Evolutionary conservation across 495 filamentous ascomycete species (phyloP).

Genomic region (Penicillium canariense): DNA sequence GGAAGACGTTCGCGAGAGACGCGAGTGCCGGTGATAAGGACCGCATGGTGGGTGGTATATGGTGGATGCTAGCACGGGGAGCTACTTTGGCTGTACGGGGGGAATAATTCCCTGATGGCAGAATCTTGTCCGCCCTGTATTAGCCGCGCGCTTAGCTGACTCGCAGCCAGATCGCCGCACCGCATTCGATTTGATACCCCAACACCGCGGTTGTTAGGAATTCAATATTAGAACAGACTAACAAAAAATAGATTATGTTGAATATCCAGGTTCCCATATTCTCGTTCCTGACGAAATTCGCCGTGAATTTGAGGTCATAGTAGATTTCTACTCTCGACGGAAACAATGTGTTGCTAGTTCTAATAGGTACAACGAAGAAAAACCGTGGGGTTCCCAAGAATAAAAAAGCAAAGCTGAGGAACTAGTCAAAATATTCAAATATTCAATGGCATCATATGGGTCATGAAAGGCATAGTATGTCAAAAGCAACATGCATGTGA

Average conservation of each 20-base stretch:
- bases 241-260: not conserved
- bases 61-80: slow-evolving; percentile 16
- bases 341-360: not conserved
- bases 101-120: slow-evolving; percentile 34
- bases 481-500: slow-evolving; percentile 13
- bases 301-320: not conserved
- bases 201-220: not conserved
- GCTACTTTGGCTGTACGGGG: slow-evolving; percentile 13
- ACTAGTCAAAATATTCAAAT: too few relatives aligned
- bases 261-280: not conserved
- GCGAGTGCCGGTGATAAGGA: slow-evolving; percentile 44
- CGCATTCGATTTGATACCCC: not conserved
- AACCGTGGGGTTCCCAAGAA: not conserved
- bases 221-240: too few relatives aligned
- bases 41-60: slow-evolving; percentile 32
- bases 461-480: slow-evolving; percentile 26
- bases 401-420: not conserved
- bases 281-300: not conserved
- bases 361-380: not conserved
- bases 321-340: not conserved
- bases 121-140: slow-evolving; percentile 26
- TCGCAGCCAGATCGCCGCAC: not conserved
- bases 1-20: slow-evolving; percentile 47
- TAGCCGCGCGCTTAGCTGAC: slow-evolving; percentile 38
- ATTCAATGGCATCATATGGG: slow-evolving; percentile 9